These are phyloP conservation scores for Davidsoniella virescens DNA, from an alignment of 2,329 filamentous ascomycete species.

Conservation along the genomic window DNA sequence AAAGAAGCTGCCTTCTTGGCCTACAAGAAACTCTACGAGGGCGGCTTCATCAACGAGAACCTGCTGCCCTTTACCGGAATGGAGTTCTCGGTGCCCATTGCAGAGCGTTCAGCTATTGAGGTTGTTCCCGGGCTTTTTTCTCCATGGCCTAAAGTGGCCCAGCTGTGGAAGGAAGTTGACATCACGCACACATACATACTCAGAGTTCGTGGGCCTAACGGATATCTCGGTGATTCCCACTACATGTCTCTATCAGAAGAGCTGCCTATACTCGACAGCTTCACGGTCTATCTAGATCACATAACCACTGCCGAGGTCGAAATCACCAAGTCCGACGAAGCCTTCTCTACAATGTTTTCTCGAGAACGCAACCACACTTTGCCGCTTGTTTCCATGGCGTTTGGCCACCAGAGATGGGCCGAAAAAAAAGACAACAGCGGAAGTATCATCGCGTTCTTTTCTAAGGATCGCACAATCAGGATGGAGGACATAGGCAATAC, in stretches of 20 bases:
- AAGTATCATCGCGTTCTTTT: constrained; percentile 2
- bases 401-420: constrained; percentile 1
- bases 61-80: constrained; percentile 46
- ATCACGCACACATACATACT: constrained; percentile 19
- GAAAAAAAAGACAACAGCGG: background rate
- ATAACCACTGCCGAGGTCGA: constrained; percentile 23
- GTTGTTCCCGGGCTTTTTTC: constrained; percentile 24
- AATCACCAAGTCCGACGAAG: constrained; percentile 14
- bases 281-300: constrained; percentile 27
- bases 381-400: constrained; percentile 4
- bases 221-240: constrained; percentile 22
- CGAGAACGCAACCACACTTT: constrained; percentile 18
- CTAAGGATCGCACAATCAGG: background rate
- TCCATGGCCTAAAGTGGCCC: constrained; percentile 31
- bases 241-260: constrained; percentile 27
- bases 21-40: constrained; percentile 52
- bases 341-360: constrained; percentile 6
- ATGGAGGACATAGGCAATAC: constrained; percentile 4
- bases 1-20: constrained; percentile 76
- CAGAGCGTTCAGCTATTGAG: constrained; percentile 24
- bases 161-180: constrained; percentile 23
- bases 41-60: constrained; percentile 60
- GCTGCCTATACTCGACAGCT: constrained; percentile 22
- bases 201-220: constrained; percentile 22
- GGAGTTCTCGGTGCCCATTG: constrained; percentile 20